phyloP scores from a whole-genome alignment of 306 rosid species.

The Psophocarpus tetragonolobus region DNA sequence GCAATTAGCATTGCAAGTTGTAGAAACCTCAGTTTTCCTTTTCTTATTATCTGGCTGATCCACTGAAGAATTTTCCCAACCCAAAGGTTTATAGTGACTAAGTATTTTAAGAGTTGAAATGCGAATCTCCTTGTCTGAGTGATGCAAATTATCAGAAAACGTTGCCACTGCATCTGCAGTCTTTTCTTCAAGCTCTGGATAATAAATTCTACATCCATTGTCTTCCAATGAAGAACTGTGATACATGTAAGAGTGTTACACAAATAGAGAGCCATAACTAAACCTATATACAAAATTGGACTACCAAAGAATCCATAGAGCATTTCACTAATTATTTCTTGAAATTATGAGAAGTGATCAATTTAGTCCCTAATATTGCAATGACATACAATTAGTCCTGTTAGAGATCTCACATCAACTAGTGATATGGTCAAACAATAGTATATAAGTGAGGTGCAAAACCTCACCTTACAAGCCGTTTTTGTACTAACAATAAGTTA shows the following conservation, averaged over 20 bases:
- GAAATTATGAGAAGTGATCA: not conserved
- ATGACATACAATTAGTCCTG: no score
- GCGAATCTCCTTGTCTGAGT: constrained; percentile 68
- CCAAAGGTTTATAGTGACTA: constrained; percentile 54
- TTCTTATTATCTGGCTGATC: constrained; percentile 57
- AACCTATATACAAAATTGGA: not conserved
- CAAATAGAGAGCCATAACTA: not conserved
- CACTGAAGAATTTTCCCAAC: constrained; percentile 37
- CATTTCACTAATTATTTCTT: not conserved
- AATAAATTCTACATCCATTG: constrained; percentile 40
- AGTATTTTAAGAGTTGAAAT: constrained; percentile 75
- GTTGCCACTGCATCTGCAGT: constrained; percentile 42
- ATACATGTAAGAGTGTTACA: constrained; percentile 29
- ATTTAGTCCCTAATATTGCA: not conserved
- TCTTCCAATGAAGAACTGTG: constrained; percentile 58
- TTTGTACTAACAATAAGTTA: no score
- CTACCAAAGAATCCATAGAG: not conserved
- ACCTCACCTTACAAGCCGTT: no score
- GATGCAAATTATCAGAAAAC: constrained; percentile 70
- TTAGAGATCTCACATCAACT: no score
- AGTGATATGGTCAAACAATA: no score
- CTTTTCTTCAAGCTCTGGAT: constrained; percentile 56
- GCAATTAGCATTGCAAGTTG: constrained; percentile 29
- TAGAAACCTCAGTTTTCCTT: constrained; percentile 57
- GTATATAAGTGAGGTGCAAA: no score